Percentiles rank a stretch among this genome's conserved stretches.
phyloP scores from a whole-genome alignment of 768 basidiomycete genomes.

The Leccinum uliginosum region DNA sequence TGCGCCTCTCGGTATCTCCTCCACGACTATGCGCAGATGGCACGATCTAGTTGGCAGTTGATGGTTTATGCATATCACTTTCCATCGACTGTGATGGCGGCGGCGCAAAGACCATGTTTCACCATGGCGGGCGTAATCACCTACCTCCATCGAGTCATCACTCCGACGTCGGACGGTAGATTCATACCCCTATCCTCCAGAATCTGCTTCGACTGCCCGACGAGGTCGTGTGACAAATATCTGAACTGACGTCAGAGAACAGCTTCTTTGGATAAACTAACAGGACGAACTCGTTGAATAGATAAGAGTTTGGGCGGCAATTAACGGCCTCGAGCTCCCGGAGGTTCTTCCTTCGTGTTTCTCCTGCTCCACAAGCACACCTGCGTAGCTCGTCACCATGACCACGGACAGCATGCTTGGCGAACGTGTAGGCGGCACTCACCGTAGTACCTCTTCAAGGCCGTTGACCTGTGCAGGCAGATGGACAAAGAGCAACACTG shows the following conservation, averaged over 20 bases:
- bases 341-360: slow-evolving; percentile 5
- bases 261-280: neutral
- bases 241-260: neutral
- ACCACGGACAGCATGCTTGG: neutral
- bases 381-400: neutral
- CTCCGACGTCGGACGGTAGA: neutral
- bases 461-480: neutral
- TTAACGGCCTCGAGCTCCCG: neutral
- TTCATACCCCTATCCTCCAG: neutral
- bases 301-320: neutral
- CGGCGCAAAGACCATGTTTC: neutral
- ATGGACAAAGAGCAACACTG: neutral
- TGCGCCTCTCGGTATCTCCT: neutral
- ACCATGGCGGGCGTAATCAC: neutral
- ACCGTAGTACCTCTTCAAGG: neutral
- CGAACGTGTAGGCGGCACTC: neutral
- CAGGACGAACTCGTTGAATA: neutral
- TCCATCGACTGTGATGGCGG: neutral
- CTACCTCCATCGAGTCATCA: neutral
- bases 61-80: neutral
- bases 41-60: neutral
- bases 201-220: neutral
- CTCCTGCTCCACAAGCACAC: neutral
- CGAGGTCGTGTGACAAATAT: neutral
- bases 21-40: neutral